Evolutionary conservation across 75 land plant species (phyloP).

Genomic region (Selaginella tamariscina): DNA sequence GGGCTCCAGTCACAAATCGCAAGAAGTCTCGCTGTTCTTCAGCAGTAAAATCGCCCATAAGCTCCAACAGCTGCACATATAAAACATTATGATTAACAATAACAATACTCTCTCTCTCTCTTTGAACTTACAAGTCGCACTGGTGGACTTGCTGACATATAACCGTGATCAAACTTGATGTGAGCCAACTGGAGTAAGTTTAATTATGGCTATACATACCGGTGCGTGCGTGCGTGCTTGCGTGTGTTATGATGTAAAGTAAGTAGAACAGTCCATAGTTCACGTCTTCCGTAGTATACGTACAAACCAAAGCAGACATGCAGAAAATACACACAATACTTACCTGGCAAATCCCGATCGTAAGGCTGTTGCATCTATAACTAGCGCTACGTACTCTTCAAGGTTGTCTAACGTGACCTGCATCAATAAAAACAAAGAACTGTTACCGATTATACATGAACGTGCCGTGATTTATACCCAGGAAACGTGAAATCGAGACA

Average conservation of each 20-base stretch:
- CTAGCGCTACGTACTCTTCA: conserved; percentile 70
- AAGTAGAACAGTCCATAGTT: conserved; percentile 31
- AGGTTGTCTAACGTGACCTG: conserved; percentile 65
- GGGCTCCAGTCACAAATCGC: conserved; percentile 79
- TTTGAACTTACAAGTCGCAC: conserved; percentile 36
- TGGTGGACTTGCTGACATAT: conserved; percentile 48
- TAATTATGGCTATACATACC: conserved; percentile 16
- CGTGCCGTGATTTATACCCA: conserved; percentile 52
- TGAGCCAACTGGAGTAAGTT: conserved; percentile 36
- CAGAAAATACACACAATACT: neutral
- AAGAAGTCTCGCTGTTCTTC: conserved; percentile 40
- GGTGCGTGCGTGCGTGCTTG: neutral
- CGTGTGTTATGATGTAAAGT: no score
- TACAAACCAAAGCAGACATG: neutral
- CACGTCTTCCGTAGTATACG: conserved; percentile 42
- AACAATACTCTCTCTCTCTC: neutral
- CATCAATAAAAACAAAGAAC: conserved; percentile 1
- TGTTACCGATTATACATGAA: neutral
- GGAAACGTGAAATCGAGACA: conserved; percentile 88
- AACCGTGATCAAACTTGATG: conserved; percentile 66
- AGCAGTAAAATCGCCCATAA: conserved; percentile 34
- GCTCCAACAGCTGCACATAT: conserved; percentile 44
- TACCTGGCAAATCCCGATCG: conserved; percentile 63
- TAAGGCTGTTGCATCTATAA: conserved; percentile 82
- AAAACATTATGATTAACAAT: conserved; percentile 1